phyloP scores from a whole-genome alignment of 2,329 filamentous ascomycete genomes.

The Stachybotrys elegans region DNA sequence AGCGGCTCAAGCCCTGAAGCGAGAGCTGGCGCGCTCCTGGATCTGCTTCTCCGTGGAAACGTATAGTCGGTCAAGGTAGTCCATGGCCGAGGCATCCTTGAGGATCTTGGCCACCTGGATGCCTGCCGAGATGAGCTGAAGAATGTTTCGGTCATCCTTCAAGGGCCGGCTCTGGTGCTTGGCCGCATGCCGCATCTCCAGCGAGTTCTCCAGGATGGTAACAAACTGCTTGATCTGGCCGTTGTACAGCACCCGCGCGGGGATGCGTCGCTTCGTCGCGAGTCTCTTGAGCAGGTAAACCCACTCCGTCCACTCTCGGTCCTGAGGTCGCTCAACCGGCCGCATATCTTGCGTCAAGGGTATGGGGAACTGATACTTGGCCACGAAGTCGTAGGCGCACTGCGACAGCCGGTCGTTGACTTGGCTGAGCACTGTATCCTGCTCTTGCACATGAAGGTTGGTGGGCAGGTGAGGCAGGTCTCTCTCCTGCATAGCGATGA shows the following conservation, averaged over 20 bases:
- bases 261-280: slow-evolving; percentile 80
- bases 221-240: slow-evolving; percentile 90
- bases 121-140: slow-evolving; percentile 81
- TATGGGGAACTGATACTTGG: slow-evolving; percentile 87
- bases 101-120: slow-evolving; percentile 85
- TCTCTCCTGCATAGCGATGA: slow-evolving; percentile 70
- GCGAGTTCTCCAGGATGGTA: slow-evolving; percentile 79
- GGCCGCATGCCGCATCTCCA: slow-evolving; percentile 82
- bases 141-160: slow-evolving; percentile 83
- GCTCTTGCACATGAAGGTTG: slow-evolving; percentile 76
- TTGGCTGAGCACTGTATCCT: slow-evolving; percentile 72
- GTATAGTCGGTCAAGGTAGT: slow-evolving; percentile 76
- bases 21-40: slow-evolving; percentile 52
- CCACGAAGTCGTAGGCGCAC: slow-evolving; percentile 86
- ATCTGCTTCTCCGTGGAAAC: slow-evolving; percentile 76
- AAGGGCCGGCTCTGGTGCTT: slow-evolving; percentile 78
- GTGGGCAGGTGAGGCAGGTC: slow-evolving; percentile 79
- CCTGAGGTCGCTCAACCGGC: slow-evolving; percentile 66
- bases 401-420: slow-evolving; percentile 82
- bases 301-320: slow-evolving; percentile 90
- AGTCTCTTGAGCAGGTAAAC: slow-evolving; percentile 81
- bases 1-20: slow-evolving; percentile 25
- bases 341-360: slow-evolving; percentile 79
- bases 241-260: slow-evolving; percentile 78
- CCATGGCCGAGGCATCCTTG: slow-evolving; percentile 79